These are phyloP conservation scores for Meyerozyma guilliermondii DNA, from an alignment of 1,139 yeast species.

Conservation along the genomic window DNA sequence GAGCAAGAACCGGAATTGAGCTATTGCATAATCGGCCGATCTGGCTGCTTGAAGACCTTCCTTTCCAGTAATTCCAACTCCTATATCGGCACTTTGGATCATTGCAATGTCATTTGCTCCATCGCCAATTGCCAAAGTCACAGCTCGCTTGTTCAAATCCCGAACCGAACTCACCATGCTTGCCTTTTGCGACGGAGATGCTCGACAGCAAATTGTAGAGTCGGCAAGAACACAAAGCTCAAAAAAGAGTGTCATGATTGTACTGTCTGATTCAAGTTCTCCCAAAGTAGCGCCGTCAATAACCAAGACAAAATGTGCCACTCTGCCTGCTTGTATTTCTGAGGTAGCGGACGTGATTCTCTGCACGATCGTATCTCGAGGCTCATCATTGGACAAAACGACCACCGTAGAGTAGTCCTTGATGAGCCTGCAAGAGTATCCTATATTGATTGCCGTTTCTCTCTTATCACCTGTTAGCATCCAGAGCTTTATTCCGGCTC, in stretches of 20 bases:
- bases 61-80: constrained; percentile 94
- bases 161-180: constrained; percentile 79
- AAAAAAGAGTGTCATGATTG: constrained; percentile 67
- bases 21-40: constrained; percentile 91
- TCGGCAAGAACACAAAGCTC: constrained; percentile 85
- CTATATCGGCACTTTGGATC: constrained; percentile 98
- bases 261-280: constrained; percentile 65
- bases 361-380: constrained; percentile 44
- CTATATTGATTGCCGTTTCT: constrained; percentile 96
- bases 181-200: constrained; percentile 96
- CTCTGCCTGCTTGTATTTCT: constrained; percentile 59
- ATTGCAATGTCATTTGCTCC: constrained; percentile 99
- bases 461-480: constrained; percentile 98
- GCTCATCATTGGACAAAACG: constrained; percentile 60
- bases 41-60: constrained; percentile 97
- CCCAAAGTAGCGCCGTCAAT: constrained; percentile 85
- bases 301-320: constrained; percentile 92
- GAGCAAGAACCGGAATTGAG: constrained; percentile 80
- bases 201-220: constrained; percentile 92
- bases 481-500: constrained; percentile 96
- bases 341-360: constrained; percentile 55
- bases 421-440: constrained; percentile 87
- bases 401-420: constrained; percentile 90
- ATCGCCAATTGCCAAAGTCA: constrained; percentile 96
- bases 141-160: constrained; percentile 55